Evolutionary conservation across 768 basidiomycete species (phyloP).

Genomic region (Kwoniella mangroviensis): DNA sequence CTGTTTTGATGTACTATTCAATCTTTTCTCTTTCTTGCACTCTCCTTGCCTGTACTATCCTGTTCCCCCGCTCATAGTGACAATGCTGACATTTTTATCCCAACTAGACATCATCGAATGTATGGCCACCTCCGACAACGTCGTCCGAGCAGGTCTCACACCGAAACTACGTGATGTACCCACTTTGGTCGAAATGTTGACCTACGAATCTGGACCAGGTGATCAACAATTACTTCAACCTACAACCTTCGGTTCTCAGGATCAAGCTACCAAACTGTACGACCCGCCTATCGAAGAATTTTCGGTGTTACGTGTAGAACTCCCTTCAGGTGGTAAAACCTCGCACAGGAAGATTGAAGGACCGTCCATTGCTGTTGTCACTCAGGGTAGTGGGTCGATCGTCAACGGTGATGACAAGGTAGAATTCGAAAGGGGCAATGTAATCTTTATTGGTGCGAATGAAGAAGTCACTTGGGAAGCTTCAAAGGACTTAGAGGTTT

Average conservation of each 20-base stretch:
- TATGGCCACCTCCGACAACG: constrained; percentile 72
- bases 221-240: constrained; percentile 74
- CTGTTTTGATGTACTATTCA: no score
- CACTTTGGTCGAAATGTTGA: constrained; percentile 83
- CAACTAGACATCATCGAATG: constrained; percentile 90
- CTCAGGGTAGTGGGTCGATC: constrained; percentile 68
- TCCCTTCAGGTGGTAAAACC: constrained; percentile 62
- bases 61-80: not conserved
- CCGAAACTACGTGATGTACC: constrained; percentile 94
- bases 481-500: constrained; percentile 61
- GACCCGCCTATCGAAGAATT: constrained; percentile 95
- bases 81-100: not conserved
- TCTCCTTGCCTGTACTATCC: not conserved
- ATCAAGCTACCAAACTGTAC: constrained; percentile 66
- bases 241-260: constrained; percentile 58
- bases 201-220: constrained; percentile 75
- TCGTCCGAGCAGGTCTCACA: constrained; percentile 96
- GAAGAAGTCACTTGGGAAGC: constrained; percentile 64
- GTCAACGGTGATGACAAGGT: constrained; percentile 50
- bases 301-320: constrained; percentile 71
- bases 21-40: not conserved
- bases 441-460: constrained; percentile 80
- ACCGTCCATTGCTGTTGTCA: constrained; percentile 82
- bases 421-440: constrained; percentile 68
- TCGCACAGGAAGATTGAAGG: constrained; percentile 71